Evolutionary conservation across 2,329 filamentous ascomycete genomes (phyloP).

Genomic region (Polychaeton citri): DNA sequence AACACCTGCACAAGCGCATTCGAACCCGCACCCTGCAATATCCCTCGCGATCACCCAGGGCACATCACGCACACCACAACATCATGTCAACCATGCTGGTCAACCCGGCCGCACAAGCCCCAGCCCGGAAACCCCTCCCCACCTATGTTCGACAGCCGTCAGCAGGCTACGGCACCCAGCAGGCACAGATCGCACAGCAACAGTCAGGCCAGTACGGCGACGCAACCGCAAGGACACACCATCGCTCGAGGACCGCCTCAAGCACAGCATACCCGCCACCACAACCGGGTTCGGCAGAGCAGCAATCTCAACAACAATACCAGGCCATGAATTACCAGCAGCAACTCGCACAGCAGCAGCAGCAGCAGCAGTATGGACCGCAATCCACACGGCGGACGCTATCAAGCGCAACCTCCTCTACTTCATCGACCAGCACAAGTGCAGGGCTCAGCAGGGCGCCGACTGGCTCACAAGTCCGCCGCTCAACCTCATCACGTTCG

Average conservation of each 20-base stretch:
- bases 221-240: not conserved
- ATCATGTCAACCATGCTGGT: constrained; percentile 8
- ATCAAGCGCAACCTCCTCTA: constrained; percentile 60
- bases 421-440: constrained; percentile 42
- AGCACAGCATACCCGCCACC: not conserved
- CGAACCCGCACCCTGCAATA: no score
- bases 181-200: not conserved
- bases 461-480: constrained; percentile 38
- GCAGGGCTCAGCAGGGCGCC: constrained; percentile 31
- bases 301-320: not conserved
- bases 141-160: constrained; percentile 1
- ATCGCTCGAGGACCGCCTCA: not conserved
- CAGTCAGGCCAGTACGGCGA: not conserved
- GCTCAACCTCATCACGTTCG: constrained; percentile 72
- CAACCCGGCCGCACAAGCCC: constrained; percentile 4
- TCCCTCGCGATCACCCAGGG: no score
- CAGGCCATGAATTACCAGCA: not conserved
- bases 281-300: not conserved
- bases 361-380: not conserved
- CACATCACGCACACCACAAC: no score
- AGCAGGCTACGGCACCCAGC: not conserved
- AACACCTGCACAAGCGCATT: no score
- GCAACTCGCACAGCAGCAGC: not conserved
- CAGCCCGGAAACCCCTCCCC: constrained; percentile 8
- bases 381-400: constrained; percentile 38